A percentile compares a stretch with the other conserved stretches of the same genome.
Conservation (phyloP, 2,329 filamentous ascomycete species). For the Rugonectria rugulosa region DNA sequence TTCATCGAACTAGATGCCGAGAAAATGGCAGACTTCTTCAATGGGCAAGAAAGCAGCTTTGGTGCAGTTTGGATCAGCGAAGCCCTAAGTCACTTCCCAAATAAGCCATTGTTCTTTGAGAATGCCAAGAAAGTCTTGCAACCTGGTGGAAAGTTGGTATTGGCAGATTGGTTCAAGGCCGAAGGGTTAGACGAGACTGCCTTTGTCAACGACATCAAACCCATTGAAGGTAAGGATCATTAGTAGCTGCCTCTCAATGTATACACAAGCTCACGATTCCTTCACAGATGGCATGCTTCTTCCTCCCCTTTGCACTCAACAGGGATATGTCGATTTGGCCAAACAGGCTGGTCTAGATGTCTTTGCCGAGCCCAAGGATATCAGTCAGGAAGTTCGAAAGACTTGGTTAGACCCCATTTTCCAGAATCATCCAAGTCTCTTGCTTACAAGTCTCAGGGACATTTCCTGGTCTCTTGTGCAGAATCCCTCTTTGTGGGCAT, state of each 20-base stretch:
- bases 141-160: conserved; percentile 58
- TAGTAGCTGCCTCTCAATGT: too few species aligned
- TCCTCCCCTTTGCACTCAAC: conserved; percentile 61
- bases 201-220: conserved; percentile 61
- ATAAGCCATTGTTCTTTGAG: conserved; percentile 65
- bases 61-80: conserved; percentile 70
- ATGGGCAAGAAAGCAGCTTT: conserved; percentile 49
- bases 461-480: conserved; percentile 69
- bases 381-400: conserved; percentile 64
- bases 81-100: conserved; percentile 66
- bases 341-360: conserved; percentile 56
- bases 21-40: conserved; percentile 64
- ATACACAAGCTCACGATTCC: background rate
- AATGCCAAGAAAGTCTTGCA: conserved; percentile 59
- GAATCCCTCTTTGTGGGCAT: conserved; percentile 67
- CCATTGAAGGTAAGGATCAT: conserved; percentile 58
- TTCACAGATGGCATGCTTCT: conserved; percentile 70
- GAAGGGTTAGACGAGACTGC: conserved; percentile 53
- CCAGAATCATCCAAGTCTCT: too few species aligned
- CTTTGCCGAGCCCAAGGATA: conserved; percentile 59
- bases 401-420: conserved; percentile 59
- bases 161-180: conserved; percentile 69
- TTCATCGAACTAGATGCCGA: conserved; percentile 69
- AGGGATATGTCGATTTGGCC: conserved; percentile 61
- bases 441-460: conserved; percentile 54